Evolutionary conservation across 2,329 filamentous ascomycete species (phyloP), one percentile per base, ranked within the genome.

Genomic region (Diplodia scrobiculata): DNA sequence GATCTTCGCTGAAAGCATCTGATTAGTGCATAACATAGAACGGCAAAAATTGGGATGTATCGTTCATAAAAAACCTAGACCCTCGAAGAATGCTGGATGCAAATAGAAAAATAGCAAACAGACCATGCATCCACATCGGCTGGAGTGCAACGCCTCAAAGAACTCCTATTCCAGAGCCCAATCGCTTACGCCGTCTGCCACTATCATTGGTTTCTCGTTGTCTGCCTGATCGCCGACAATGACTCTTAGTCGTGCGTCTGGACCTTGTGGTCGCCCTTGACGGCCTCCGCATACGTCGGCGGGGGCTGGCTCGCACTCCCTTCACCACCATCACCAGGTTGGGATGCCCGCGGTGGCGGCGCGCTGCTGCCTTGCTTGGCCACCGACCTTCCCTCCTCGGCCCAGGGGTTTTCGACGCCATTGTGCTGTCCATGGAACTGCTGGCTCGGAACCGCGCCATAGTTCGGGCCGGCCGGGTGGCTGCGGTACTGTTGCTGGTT

Each of bases 191-290:
- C 52, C 51, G n/a, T 10, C 38, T 36, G 13, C 41, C 54, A 48
- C 32, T 32, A 48, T 5, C 17, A 47, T 47, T 3, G 19, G n/a
- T 32, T 50, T 27, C 45, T 3, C 17, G 13, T 21, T 6, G 5
- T 13, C 9, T 14, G 29, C 1, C 41, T 6, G 10, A 19, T 10
- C 54, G 36, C n/a, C 14, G 17, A 1, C 11, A n/a, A 6, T 17
- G 10, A n/a, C 25, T 2, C 27, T 60, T 25, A 62, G 11, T 62
- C 47, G 19, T 60, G 48, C 9, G 65, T 69, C 68, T 98, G 95
- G 60, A 97, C 84, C 85, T 98, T 98, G 79, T 97, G 81, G 75
- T 98, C 94, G 0, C 91, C 92, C 73, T 89, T 89, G 67, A 97
- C 89, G 55, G 92, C 94, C 79, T 97, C 91, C 17, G 91, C 90